Conservation (phyloP, 1,139 yeast genomes). For the Hyphopichia buzzinii region DNA sequence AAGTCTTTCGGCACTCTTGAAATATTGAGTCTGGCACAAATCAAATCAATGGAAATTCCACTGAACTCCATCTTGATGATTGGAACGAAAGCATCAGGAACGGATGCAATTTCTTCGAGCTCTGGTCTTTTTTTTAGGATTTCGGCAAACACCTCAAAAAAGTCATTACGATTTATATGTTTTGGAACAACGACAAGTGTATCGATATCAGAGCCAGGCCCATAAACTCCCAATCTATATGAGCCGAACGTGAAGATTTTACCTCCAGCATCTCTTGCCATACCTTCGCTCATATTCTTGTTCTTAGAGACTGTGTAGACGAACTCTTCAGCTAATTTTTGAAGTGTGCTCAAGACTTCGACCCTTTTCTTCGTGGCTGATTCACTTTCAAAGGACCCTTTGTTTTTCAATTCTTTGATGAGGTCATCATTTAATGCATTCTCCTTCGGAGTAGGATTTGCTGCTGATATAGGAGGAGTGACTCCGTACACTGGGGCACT, state of each 20-base stretch:
- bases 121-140: slow-evolving; percentile 70
- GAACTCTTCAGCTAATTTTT: slow-evolving; percentile 72
- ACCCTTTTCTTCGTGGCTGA: slow-evolving; percentile 76
- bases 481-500: slow-evolving; percentile 59
- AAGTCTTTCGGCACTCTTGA: slow-evolving; percentile 76
- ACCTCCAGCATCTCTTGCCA: slow-evolving; percentile 98
- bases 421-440: slow-evolving; percentile 69
- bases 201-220: slow-evolving; percentile 98
- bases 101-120: slow-evolving; percentile 84
- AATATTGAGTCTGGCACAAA: slow-evolving; percentile 77
- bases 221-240: slow-evolving; percentile 90
- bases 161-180: slow-evolving; percentile 88
- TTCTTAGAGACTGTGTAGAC: slow-evolving; percentile 75
- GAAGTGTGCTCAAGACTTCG: slow-evolving; percentile 67
- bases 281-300: slow-evolving; percentile 93
- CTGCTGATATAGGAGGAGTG: slow-evolving; percentile 83
- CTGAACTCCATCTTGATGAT: slow-evolving; percentile 83
- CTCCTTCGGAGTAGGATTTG: slow-evolving; percentile 82
- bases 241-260: slow-evolving; percentile 95
- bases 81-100: slow-evolving; percentile 97
- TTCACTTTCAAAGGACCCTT: slow-evolving; percentile 88
- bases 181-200: slow-evolving; percentile 94
- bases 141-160: slow-evolving; percentile 74
- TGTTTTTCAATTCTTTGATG: slow-evolving; percentile 74
- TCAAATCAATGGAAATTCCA: slow-evolving; percentile 88